Evolutionary conservation across 495 filamentous ascomycete species (phyloP).

Genomic region (Umbilicaria muhlenbergii): DNA sequence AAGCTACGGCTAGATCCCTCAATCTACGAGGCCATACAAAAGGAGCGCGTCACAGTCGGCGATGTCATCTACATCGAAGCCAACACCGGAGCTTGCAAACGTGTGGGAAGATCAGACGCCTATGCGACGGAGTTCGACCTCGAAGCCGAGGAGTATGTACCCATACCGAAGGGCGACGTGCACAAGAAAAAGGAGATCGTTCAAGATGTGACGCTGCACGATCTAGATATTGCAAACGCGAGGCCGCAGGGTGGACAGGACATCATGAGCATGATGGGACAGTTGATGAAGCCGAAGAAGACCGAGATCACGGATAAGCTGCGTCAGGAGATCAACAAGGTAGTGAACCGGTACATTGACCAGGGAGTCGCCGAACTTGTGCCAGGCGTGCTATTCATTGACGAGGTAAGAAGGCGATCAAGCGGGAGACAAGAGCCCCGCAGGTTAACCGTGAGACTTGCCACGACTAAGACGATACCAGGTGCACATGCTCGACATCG

Average conservation of each 20-base stretch:
- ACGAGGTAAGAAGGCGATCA: slow-evolving; percentile 52
- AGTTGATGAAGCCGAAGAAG: slow-evolving; percentile 97
- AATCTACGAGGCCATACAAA: slow-evolving; percentile 98
- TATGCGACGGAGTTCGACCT: slow-evolving; percentile 97
- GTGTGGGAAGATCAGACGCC: slow-evolving; percentile 86
- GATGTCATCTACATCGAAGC: slow-evolving; percentile 99
- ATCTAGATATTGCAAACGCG: slow-evolving; percentile 91
- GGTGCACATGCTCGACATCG: slow-evolving; percentile 98
- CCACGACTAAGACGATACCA: slow-evolving; percentile 17
- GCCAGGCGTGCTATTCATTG: slow-evolving; percentile 93
- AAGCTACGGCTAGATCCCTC: slow-evolving; percentile 91
- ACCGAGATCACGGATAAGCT: slow-evolving; percentile 97
- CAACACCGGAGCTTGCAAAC: slow-evolving; percentile 92
- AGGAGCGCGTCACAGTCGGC: slow-evolving; percentile 87
- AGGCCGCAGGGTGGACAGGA: slow-evolving; percentile 92
- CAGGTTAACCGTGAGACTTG: background rate
- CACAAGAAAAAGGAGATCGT: slow-evolving; percentile 99
- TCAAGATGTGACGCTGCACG: slow-evolving; percentile 95
- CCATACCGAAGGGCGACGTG: slow-evolving; percentile 94
- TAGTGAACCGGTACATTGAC: slow-evolving; percentile 94
- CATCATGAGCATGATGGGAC: slow-evolving; percentile 99
- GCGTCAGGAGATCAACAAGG: slow-evolving; percentile 91
- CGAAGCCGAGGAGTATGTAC: slow-evolving; percentile 96
- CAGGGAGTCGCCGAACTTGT: slow-evolving; percentile 96
- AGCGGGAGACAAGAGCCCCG: background rate